Percentiles rank a stretch among this genome's conserved stretches.
Evolutionary conservation across 2,329 filamentous ascomycete species (phyloP).

Genomic region (Albifimbria verrucaria): DNA sequence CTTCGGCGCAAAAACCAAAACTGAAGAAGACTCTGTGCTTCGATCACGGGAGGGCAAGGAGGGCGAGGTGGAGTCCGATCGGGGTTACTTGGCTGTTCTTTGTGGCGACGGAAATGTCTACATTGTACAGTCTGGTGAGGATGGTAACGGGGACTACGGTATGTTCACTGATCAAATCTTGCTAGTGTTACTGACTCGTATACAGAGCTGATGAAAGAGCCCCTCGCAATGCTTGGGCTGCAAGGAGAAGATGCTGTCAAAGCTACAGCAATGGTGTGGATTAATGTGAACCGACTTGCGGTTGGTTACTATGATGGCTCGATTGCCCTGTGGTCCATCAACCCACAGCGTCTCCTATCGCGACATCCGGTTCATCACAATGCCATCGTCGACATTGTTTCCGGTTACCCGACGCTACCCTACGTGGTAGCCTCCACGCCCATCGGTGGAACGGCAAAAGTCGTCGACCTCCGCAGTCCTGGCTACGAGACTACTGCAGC

Average conservation of each 20-base stretch:
- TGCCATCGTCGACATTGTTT: conserved; percentile 51
- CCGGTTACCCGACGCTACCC: conserved; percentile 54
- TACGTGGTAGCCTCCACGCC: conserved; percentile 54
- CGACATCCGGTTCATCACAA: conserved; percentile 53
- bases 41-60: conserved; percentile 46
- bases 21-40: conserved; percentile 44
- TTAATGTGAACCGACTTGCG: conserved; percentile 51
- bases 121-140: conserved; percentile 39
- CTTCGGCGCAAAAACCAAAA: conserved; percentile 31
- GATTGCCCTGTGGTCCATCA: conserved; percentile 54
- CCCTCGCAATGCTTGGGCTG: conserved; percentile 42
- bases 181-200: conserved; percentile 17
- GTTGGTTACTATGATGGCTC: conserved; percentile 56
- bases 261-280: conserved; percentile 53
- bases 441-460: conserved; percentile 48
- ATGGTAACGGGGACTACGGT: conserved; percentile 37
- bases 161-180: conserved; percentile 14
- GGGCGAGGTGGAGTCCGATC: conserved; percentile 53
- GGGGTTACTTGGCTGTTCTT: conserved; percentile 45
- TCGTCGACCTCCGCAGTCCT: conserved; percentile 51
- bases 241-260: conserved; percentile 43
- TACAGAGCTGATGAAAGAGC: conserved; percentile 41
- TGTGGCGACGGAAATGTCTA: conserved; percentile 49
- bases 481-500: conserved; percentile 52
- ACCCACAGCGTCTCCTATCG: conserved; percentile 44